Percentiles rank a stretch among this genome's conserved stretches.
Conservation (phyloP, 2,329 filamentous ascomycete genomes). For the Colletotrichum abscissum region DNA sequence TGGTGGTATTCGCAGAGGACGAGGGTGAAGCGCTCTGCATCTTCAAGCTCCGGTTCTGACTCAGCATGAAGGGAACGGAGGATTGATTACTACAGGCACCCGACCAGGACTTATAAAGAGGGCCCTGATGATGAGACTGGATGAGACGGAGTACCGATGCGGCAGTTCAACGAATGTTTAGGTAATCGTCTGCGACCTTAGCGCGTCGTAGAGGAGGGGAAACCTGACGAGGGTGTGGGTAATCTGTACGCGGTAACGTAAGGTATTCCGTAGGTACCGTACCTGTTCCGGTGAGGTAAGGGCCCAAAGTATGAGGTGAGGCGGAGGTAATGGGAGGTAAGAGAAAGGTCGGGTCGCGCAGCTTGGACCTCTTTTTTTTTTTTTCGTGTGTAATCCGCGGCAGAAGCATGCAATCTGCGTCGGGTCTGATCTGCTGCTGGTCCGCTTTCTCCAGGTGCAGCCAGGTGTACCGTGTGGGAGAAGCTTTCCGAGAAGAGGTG, state of each 20-base stretch:
- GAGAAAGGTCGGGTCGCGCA: constrained; percentile 13
- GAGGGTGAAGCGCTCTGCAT: constrained; percentile 37
- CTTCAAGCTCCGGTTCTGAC: constrained; percentile 38
- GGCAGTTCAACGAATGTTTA: constrained; percentile 34
- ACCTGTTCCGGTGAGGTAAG: constrained; percentile 19
- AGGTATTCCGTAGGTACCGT: constrained; percentile 28
- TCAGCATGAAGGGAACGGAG: constrained; percentile 37
- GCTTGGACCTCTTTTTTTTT: constrained; percentile 30
- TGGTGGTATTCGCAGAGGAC: constrained; percentile 35
- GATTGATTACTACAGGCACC: constrained; percentile 37
- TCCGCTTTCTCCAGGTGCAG: constrained; percentile 5
- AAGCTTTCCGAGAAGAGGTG: background rate
- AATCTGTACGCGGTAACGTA: constrained; percentile 29
- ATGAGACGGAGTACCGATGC: constrained; percentile 33
- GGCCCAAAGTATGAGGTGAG: constrained; percentile 12
- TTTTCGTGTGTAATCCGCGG: constrained; percentile 20
- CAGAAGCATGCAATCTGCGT: constrained; percentile 17
- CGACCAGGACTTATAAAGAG: constrained; percentile 34
- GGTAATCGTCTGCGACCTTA: constrained; percentile 35
- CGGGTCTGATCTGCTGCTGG: background rate
- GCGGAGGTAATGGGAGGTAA: constrained; percentile 17
- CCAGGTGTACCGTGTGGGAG: constrained; percentile 12
- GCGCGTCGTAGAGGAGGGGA: constrained; percentile 36
- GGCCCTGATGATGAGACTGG: constrained; percentile 34
- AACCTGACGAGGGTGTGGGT: constrained; percentile 32